Evolutionary conservation across 805 yeast species (phyloP), one percentile per base, ranked within the genome.

Genomic region (Zygotorulaspora danielsina): DNA sequence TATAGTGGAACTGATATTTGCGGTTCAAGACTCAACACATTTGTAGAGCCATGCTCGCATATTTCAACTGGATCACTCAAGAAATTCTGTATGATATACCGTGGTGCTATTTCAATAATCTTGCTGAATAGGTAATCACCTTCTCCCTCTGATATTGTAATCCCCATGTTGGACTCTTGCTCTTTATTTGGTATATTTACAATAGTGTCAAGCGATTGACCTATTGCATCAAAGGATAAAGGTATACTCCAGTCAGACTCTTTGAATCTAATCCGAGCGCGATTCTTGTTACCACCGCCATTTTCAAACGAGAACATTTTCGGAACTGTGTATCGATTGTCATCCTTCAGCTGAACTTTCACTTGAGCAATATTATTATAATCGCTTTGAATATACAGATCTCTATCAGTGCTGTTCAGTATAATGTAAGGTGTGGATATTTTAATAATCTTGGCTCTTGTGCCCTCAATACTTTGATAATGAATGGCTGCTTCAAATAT

Each of bases 401-500:
- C 77, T 44, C 72, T 73, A 1, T 84, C 89, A 0, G 96, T 86
- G 52, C 84, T 71, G 61, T 93, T 94, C 46, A 89, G 67, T 12
- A 93, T 66, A 32, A 93, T 70, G 55, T 90, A 93, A 0, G 97
- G 97, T 0, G 96, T 69, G 55, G 78, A 87, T n/a, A 93, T 69
- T 9, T 75, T 73, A 2, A 87, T 73, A 46, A 77, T 74, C 46
- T 79, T 66, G 20, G 82, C 72, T 22, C 77, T 73, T 7, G 72
- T 67, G 0, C 71, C 69, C 9, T 67, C 70, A 15, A 69, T 64
- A 15, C 67, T 68, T 32, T 73, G 71, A 57, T 88, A 90, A 44
- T 78, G 80, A 5, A 93, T 66, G 13, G 71, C 70, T 27, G 93
- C 65, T 38, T 73, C 72, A 34, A 93, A 65, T 13, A 68, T 57